Conservation (phyloP, 2,329 filamentous ascomycete species). For the Exophiala oligosperma region DNA sequence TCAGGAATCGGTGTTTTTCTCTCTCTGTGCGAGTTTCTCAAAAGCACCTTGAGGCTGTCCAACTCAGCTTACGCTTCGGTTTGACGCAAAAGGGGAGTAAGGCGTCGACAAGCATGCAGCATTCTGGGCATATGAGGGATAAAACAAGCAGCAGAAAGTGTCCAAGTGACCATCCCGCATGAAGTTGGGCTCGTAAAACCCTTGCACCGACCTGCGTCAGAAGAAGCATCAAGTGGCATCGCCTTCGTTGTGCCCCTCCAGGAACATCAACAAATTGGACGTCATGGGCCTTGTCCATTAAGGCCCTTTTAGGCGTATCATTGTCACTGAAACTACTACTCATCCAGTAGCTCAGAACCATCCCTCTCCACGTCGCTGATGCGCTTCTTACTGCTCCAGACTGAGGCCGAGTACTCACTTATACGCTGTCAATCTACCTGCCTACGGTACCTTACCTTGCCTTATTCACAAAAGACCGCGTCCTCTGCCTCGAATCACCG, state of each 20-base stretch:
- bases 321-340: background rate
- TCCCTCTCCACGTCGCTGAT: background rate
- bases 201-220: constrained; percentile 11
- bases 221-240: constrained; percentile 4
- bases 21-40: background rate
- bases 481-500: background rate
- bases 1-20: background rate
- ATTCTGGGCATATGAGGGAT: background rate
- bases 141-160: constrained; percentile 5
- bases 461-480: too few species aligned
- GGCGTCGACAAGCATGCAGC: background rate
- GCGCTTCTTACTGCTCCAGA: background rate
- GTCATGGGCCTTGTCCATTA: background rate
- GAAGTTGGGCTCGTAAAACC: background rate
- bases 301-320: background rate
- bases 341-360: background rate
- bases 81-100: background rate
- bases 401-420: too few species aligned
- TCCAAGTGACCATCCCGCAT: constrained; percentile 26
- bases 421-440: too few species aligned
- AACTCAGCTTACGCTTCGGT: too few species aligned
- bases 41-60: background rate
- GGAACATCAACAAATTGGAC: constrained; percentile 5
- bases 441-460: too few species aligned
- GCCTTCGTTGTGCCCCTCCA: background rate